These are phyloP conservation scores for Bruguiera sexangula DNA, from an alignment of 345 rosid species.

Conservation along the genomic window DNA sequence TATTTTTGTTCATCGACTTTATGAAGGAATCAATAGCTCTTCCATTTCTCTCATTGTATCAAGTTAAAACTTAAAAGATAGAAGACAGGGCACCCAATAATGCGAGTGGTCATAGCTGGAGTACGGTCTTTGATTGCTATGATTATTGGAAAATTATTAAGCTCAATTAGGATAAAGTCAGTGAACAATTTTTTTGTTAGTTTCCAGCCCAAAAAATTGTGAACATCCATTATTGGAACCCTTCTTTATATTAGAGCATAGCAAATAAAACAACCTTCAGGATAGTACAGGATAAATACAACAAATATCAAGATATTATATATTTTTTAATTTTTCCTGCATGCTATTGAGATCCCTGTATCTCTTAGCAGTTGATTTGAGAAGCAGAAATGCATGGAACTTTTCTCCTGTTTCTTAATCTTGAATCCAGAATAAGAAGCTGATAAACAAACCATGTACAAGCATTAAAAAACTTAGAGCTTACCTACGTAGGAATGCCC, in stretches of 20 bases:
- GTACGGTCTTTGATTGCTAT: constrained; percentile 19
- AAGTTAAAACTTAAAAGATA: constrained; percentile 45
- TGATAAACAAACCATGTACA: neutral
- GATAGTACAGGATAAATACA: no score
- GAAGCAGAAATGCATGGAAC: neutral
- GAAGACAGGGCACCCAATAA: constrained; percentile 33
- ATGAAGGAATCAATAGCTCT: constrained; percentile 32
- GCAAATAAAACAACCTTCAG: neutral
- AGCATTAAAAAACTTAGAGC: no score
- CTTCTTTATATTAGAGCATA: neutral
- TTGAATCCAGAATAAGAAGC: neutral
- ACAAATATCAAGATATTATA: no score
- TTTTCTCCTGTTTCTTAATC: neutral
- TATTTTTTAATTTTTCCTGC: no score
- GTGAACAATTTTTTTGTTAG: constrained; percentile 18
- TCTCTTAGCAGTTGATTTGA: neutral
- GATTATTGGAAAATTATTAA: constrained; percentile 19
- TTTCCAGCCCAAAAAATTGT: constrained; percentile 13
- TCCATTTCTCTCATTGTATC: constrained; percentile 45
- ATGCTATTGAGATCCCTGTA: no score
- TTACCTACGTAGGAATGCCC: no score
- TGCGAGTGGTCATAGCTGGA: constrained; percentile 38
- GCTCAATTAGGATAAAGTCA: constrained; percentile 4
- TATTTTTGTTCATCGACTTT: constrained; percentile 34
- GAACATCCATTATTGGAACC: constrained; percentile 4